Evolutionary conservation across 2,329 filamentous ascomycete genomes (phyloP), one percentile per base, ranked within the genome.

Genomic region (Cladosporium austrohemisphaericum): DNA sequence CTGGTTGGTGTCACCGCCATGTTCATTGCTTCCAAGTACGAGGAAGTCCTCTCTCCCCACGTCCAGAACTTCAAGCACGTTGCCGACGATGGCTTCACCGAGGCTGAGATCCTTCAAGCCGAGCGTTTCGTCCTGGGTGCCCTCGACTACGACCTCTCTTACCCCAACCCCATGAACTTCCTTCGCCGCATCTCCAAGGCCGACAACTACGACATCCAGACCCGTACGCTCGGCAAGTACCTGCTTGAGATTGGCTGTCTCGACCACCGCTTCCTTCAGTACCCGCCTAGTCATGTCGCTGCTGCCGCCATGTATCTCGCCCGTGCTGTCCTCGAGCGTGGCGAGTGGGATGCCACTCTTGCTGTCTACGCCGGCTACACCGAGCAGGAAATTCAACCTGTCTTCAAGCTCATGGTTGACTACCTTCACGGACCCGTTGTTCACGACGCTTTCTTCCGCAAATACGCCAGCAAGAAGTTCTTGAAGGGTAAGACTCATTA

Each of bases 101-200:
- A 96, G 68, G 83, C 88, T 37, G 93, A 98, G 73, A 97, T 98
- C 59, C 79, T 98, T 31, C 92, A 88, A 65, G 93, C 93, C n/a
- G 93, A 98, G 72, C 87, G 93, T 58, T 95, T 94, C 68, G 85
- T 98, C 57, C 84, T 98, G 45, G 81, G 83, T 57, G 90, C 90
- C 5, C 80, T 98, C 54, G 86, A 96, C 74, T 98, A 96, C 69
- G 92, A 98, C 67, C 83, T 98, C 56, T 96, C 91, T 76, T 98
- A 96, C 66, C 93, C 93, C 50, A 98, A 98, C 72, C 93, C 93
- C 18, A 98, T 98, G 93, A 98, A 98, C 79, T 98, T 98, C 76
- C 82, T 98, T 53, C 88, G 93, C 57, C 88, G 94, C 59, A 95
- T 98, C 71, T 97, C 92, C 54, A 98, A 98, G 78, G 94, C 93